Evolutionary conservation across 1,139 yeast genomes (phyloP), one percentile per base, ranked within the genome.

Genomic region (Diutina neorugosa): DNA sequence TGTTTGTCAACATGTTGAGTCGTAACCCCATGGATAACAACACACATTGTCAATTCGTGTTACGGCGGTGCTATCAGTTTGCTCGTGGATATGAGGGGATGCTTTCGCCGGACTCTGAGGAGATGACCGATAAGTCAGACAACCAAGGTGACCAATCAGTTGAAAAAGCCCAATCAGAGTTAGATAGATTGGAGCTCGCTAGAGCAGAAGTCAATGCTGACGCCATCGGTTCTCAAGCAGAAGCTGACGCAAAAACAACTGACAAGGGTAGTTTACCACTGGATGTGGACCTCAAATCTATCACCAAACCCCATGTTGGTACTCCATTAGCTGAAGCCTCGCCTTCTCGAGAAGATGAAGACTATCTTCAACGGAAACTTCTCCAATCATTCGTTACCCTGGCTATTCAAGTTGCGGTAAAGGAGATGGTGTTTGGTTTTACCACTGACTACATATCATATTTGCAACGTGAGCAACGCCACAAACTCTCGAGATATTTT

Each of bases 61-160:
- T 80, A 54, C 81, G 86, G 61, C 71, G 95, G 58, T 65, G 82
- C 43, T 86, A 78, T 63, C 67, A 77, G 19, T 85, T 88, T 64
- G 77, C 82, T 5, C 75, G 94, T 58, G 87, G 82, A 59, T 89
- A 85, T 63, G 62, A 64, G 5, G 71, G 80, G 12, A 78, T 81
- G 1, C 69, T 77, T 44, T 63, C 69, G 37, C 82, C 75, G 0
- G 56, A 70, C 2, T 68, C 67, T 4, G 65, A 65, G 12, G 61
- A 23, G 25, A 23, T 4, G 25, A 7, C 64, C 7, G 62, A 62
- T n/a, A 55, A 73, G 1, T 58, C 65, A 1, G 71, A 68, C 12
- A 14, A 31, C 37, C 37, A 8, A 31, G 14, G 37, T 4, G 37
- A 31, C n/a, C 37, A 31, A 14, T 2, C 14, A 11, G 37, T 11